Conservation (phyloP, 1,139 yeast genomes). For the Protomyces pachydermus region DNA sequence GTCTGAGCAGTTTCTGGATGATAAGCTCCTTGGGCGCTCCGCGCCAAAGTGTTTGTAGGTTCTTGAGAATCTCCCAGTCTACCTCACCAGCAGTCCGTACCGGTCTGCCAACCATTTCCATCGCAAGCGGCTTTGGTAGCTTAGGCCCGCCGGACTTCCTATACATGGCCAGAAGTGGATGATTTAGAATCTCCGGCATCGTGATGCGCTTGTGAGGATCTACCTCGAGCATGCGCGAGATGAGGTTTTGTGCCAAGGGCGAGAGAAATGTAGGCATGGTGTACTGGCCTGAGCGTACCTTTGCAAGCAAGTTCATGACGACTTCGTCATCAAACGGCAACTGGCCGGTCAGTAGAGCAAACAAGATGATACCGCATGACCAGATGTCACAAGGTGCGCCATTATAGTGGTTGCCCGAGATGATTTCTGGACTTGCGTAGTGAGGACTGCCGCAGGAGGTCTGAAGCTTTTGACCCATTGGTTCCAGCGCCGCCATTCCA, state of each 20-base stretch:
- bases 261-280: conserved; percentile 77
- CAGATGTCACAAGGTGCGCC: conserved; percentile 97
- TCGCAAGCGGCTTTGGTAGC: conserved; percentile 30
- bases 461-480: conserved; percentile 74
- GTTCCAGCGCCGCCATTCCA: conserved; percentile 99
- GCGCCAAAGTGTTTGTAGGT: conserved; percentile 84
- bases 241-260: conserved; percentile 78
- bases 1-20: conserved; percentile 54
- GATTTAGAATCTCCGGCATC: conserved; percentile 65
- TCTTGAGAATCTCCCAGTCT: conserved; percentile 77
- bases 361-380: conserved; percentile 95
- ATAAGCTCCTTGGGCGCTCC: conserved; percentile 66
- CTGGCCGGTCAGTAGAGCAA: conserved; percentile 90
- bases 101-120: conserved; percentile 39
- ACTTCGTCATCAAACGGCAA: conserved; percentile 96
- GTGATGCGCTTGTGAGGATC: conserved; percentile 74
- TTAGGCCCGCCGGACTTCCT: conserved; percentile 33
- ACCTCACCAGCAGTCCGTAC: conserved; percentile 55
- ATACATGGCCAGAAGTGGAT: conserved; percentile 75
- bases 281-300: conserved; percentile 86
- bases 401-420: conserved; percentile 87
- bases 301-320: conserved; percentile 73
- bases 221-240: conserved; percentile 72
- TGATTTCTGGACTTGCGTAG: conserved; percentile 97
- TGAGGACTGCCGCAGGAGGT: conserved; percentile 98